Percentiles rank a stretch among this genome's conserved stretches.
Evolutionary conservation across 495 filamentous ascomycete species (phyloP).

Genomic region (Articulospora tetracladia): DNA sequence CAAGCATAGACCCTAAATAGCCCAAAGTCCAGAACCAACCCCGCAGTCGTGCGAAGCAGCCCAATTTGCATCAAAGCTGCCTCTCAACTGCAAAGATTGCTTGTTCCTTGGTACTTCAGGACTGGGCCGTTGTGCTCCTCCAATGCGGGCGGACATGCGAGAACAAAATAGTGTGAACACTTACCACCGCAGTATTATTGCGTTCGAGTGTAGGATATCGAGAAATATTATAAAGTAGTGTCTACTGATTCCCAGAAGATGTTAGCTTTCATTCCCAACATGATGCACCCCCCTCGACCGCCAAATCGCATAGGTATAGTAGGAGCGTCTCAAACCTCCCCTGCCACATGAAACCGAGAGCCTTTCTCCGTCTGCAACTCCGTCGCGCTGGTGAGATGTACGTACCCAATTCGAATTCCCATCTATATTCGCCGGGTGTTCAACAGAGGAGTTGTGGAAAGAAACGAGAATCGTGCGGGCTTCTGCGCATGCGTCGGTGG

Average conservation of each 20-base stretch:
- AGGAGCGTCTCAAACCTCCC: slow-evolving; percentile 12
- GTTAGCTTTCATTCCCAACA: not conserved
- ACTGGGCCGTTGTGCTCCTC: too few relatives aligned
- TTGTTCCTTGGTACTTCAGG: too few relatives aligned
- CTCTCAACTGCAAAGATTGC: too few relatives aligned
- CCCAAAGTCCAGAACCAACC: not conserved
- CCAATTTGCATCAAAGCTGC: not conserved
- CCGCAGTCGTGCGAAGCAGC: not conserved
- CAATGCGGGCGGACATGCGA: too few relatives aligned
- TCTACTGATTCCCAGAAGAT: not conserved
- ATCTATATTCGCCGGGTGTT: slow-evolving; percentile 18
- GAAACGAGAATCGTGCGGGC: slow-evolving; percentile 13
- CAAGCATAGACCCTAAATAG: not conserved
- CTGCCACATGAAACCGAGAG: slow-evolving; percentile 16
- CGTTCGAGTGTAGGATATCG: not conserved
- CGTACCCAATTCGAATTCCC: slow-evolving; percentile 10
- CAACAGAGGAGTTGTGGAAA: slow-evolving; percentile 3
- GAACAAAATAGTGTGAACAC: not conserved
- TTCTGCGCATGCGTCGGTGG: slow-evolving; percentile 7
- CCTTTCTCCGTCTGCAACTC: slow-evolving; percentile 5
- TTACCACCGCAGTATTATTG: not conserved
- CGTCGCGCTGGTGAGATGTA: not conserved
- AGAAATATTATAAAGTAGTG: not conserved
- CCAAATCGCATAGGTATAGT: not conserved
- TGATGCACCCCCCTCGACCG: not conserved